Base-by-base conservation (phyloP, 495 filamentous ascomycete genomes). In the Pseudoneurospora amorphoporcata region DNA sequence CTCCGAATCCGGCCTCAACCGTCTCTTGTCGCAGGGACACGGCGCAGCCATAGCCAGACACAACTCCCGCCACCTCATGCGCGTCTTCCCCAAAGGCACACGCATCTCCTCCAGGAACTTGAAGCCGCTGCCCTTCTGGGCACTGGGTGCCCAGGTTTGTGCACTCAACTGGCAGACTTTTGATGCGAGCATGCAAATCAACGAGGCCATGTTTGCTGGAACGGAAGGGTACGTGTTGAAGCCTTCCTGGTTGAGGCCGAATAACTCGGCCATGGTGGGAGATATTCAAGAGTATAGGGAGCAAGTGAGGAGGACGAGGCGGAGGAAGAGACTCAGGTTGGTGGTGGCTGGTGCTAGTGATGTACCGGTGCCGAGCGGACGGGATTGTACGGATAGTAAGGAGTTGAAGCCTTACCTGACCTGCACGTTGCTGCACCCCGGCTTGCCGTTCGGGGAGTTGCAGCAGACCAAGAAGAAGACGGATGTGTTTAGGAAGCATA, bases 111-210 rank as follows among this genome's bases (percentile, higher is more conserved):
- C 86, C 3, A 79, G 79, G 14, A 88, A 88, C 69, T 81, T 88
- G 3, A 80, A 81, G 23, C 87, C 84, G 0, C 77, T 84, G 0
- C 80, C 81, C 5, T 88, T 86, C 76, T 88, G 87, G 87, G 85
- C 79, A 0, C 37, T 87, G 32, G 87, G 86, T 4, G 85, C 85
- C 0, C 87, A 89, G 75, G 85, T 89, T 37, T 84, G 82, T 75
- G 87, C 87, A 12, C 80, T 88, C 70, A 88, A 88, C 75, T 89
- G 86, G 86, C 86, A 88, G 74, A 87, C 84, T 0, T 89, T 87
- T 58, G 85, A 83, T 37, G 82, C 81, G 1, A 79, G 81, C 70
- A 84, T 86, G 81, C 86, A 88, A 76, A 77, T 89, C 69, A 88
- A 89, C 72, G 86, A 88, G 71, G 87, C 87, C 0, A 76, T 89